Base-by-base conservation (phyloP, 2,329 filamentous ascomycete genomes). In the Pestalotiopsis sp. region DNA sequence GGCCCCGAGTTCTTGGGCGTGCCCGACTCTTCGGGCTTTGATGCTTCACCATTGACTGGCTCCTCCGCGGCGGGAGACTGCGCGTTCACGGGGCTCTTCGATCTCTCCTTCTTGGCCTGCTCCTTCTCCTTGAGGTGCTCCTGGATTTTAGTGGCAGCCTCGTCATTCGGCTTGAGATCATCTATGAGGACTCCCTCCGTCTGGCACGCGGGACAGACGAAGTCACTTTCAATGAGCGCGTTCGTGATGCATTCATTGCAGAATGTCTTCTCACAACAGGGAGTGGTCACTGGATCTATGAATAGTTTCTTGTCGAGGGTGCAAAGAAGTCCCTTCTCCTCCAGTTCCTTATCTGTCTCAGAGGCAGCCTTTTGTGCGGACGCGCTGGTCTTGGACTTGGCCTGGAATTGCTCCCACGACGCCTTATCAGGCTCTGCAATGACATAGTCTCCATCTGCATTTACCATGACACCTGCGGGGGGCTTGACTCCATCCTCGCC, bases 181-280 rank as follows among this genome's bases (percentile, higher is more conserved):
- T 98, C 95, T 83, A 98, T 93, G 76, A 98, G 86, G 73, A 98
- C 93, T 77, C 93, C 93, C 79, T 97, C 94, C 72, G 92, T 92
- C 82, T 93, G 90, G 86, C 96, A 99, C 75, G 91, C 91, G 72
- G 96, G 96, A 82, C 96, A 99, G 82, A 95, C 87, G 83, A 99
- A 94, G 87, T 99, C 96, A 89, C 92, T 96, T 86, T 98, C 95
- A 83, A 98, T 95, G 83, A 99, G 91, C 83, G 95, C 93, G 89
- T 97, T 97, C 81, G 96, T 97, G 84, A 99, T 98, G 92, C 96
- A 99, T 81, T 98, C 94, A 89, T 96, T 96, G 88, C 96, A 99
- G 87, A 97, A 99, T 79, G 95, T 98, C 89, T 93, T 97, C 84
- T 93, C 90, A 87, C 96, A 99, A 89, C 96, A 99, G 74, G 96